phyloP scores from a whole-genome alignment of 2,329 filamentous ascomycete species.

The Ophiostoma pallidulum region DNA sequence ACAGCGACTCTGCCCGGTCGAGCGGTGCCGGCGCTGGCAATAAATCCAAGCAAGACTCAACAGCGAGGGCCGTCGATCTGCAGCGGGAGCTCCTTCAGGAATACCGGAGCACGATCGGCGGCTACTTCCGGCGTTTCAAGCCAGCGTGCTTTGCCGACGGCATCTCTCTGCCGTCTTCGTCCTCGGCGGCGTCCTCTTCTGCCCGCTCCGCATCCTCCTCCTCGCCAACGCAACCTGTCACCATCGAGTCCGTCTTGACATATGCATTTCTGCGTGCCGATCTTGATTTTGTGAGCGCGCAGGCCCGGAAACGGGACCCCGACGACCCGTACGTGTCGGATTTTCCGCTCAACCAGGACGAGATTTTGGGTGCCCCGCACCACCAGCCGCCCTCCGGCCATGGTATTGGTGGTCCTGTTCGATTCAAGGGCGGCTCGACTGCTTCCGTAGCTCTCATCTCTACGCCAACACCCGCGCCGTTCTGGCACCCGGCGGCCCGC shows the following conservation, averaged over 20 bases:
- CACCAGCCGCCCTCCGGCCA: slow-evolving; percentile 44
- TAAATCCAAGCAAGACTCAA: neutral
- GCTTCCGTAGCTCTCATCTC: slow-evolving; percentile 84
- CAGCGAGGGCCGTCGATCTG: slow-evolving; percentile 33
- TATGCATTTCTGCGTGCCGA: slow-evolving; percentile 94
- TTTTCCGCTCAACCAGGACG: slow-evolving; percentile 71
- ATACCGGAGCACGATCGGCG: slow-evolving; percentile 80
- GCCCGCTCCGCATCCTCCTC: neutral
- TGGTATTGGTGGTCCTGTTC: slow-evolving; percentile 61
- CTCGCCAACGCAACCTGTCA: slow-evolving; percentile 28
- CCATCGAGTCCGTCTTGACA: slow-evolving; percentile 68
- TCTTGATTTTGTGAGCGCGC: slow-evolving; percentile 84
- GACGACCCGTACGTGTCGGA: slow-evolving; percentile 64
- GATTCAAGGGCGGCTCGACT: slow-evolving; percentile 91
- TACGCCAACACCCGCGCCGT: slow-evolving; percentile 82
- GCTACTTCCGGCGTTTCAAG: slow-evolving; percentile 87
- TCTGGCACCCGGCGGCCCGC: slow-evolving; percentile 85
- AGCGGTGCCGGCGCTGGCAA: too few relatives aligned
- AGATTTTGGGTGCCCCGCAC: slow-evolving; percentile 60
- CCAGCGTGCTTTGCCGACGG: slow-evolving; percentile 58
- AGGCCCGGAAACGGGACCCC: slow-evolving; percentile 70
- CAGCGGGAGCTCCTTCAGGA: slow-evolving; percentile 62
- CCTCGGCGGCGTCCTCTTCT: slow-evolving; percentile 11
- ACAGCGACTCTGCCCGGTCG: too few relatives aligned
- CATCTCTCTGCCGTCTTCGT: neutral